Evolutionary conservation across 345 rosid species (phyloP).

Genomic region (Turritis glabra): DNA sequence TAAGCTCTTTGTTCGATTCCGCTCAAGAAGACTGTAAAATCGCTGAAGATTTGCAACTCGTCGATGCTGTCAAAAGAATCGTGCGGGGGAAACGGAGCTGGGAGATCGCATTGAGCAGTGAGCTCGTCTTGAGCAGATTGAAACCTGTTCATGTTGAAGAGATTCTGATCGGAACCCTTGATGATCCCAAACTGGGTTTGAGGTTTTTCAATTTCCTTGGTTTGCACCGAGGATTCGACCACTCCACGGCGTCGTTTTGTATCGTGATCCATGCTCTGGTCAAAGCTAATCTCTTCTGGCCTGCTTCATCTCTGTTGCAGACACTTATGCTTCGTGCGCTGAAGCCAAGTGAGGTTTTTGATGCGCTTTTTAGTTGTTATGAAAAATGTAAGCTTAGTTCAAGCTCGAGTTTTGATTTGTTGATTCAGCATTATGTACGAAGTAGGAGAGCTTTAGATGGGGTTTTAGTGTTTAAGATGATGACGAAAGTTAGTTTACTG

Average conservation of each 20-base stretch:
- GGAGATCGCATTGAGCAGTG: conserved; percentile 56
- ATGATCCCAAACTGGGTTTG: conserved; percentile 73
- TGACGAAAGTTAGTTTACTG: conserved; percentile 52
- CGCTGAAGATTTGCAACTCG: conserved; percentile 46
- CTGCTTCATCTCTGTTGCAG: conserved; percentile 85
- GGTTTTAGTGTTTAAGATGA: conserved; percentile 53
- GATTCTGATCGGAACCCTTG: conserved; percentile 56
- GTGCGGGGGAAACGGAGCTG: conserved; percentile 72
- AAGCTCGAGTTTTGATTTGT: conserved; percentile 74
- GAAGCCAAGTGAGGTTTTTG: conserved; percentile 61
- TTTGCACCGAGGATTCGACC: conserved; percentile 67
- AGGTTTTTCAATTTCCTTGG: conserved; percentile 93
- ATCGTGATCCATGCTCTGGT: conserved; percentile 71
- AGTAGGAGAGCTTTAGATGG: conserved; percentile 61
- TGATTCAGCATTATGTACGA: conserved; percentile 73
- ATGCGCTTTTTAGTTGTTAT: conserved; percentile 49
- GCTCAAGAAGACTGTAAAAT: conserved; percentile 31
- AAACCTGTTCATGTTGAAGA: conserved; percentile 64
- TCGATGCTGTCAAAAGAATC: conserved; percentile 51
- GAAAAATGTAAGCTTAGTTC: conserved; percentile 49
- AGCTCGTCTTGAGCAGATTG: conserved; percentile 41
- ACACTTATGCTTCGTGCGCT: conserved; percentile 66
- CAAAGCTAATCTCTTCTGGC: conserved; percentile 62
- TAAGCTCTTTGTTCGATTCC: conserved; percentile 31
- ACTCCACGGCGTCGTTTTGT: conserved; percentile 75